Conservation (phyloP, 345 rosid species). For the Aquilaria yunnanensis region DNA sequence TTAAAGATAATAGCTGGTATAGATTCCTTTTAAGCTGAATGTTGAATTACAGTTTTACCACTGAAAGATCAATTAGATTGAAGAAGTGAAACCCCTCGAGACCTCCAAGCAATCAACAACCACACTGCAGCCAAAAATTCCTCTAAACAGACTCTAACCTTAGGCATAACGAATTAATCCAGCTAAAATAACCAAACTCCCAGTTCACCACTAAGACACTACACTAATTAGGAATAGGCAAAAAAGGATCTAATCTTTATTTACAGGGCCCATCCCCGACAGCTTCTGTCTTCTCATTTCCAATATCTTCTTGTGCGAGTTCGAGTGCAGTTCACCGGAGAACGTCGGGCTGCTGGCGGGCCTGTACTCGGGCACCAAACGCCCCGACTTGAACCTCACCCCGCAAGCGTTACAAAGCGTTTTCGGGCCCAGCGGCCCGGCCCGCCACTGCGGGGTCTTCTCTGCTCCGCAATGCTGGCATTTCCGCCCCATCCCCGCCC, state of each 20-base stretch:
- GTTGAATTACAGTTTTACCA: too few species aligned
- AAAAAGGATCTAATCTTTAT: conserved; percentile 26
- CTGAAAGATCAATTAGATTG: too few species aligned
- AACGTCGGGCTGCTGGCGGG: conserved; percentile 79
- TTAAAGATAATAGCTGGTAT: too few species aligned
- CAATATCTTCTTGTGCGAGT: conserved; percentile 73
- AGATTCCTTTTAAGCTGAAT: too few species aligned
- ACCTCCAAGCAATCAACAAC: not conserved
- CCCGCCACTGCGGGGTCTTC: conserved; percentile 92
- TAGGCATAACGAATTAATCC: too few species aligned
- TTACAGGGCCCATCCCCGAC: conserved; percentile 37
- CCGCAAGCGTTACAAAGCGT: conserved; percentile 91
- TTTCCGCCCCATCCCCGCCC: conserved; percentile 35
- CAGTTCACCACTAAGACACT: too few species aligned
- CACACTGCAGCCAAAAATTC: too few species aligned
- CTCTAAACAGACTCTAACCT: too few species aligned
- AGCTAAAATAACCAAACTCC: not conserved
- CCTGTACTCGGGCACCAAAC: conserved; percentile 79
- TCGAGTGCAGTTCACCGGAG: conserved; percentile 55
- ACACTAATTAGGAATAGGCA: not conserved
- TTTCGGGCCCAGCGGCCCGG: conserved; percentile 73
- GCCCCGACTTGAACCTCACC: conserved; percentile 77
- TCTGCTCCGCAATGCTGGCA: conserved; percentile 83
- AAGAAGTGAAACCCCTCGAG: too few species aligned
- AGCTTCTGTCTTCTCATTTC: conserved; percentile 71